Percentiles rank a stretch among this genome's conserved stretches.
Evolutionary conservation across 2,329 filamentous ascomycete genomes (phyloP).

Genomic region (Diaporthe sp.): DNA sequence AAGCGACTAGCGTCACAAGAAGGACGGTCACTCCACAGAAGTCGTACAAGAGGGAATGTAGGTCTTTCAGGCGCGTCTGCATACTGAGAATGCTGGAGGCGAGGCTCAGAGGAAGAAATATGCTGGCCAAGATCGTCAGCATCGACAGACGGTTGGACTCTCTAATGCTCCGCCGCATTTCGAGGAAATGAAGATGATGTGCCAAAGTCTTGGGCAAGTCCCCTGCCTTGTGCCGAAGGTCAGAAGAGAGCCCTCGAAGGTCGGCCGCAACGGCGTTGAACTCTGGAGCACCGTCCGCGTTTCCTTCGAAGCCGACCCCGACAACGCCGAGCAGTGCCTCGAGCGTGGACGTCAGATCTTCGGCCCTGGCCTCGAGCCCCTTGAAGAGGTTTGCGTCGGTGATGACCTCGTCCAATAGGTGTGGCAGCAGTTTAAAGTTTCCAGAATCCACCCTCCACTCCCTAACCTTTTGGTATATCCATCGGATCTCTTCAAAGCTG

Average conservation of each 20-base stretch:
- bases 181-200: neutral
- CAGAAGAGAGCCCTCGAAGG: neutral
- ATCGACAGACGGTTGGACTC: neutral
- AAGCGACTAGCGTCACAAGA: neutral
- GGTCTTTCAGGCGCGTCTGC: neutral
- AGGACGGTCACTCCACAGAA: neutral
- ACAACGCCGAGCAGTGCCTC: neutral
- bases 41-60: neutral
- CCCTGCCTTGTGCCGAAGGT: neutral
- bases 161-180: neutral
- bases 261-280: neutral
- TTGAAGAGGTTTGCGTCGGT: neutral
- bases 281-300: neutral
- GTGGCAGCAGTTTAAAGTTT: neutral
- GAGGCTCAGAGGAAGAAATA: neutral
- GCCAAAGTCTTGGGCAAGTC: neutral
- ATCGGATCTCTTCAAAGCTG: neutral
- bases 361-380: neutral
- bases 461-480: neutral
- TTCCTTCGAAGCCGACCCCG: neutral
- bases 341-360: neutral
- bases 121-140: neutral
- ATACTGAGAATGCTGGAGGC: neutral
- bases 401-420: neutral
- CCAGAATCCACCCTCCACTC: neutral